These are phyloP conservation scores for Taphrina populina DNA, from an alignment of 1,139 yeast genomes.

Conservation along the genomic window DNA sequence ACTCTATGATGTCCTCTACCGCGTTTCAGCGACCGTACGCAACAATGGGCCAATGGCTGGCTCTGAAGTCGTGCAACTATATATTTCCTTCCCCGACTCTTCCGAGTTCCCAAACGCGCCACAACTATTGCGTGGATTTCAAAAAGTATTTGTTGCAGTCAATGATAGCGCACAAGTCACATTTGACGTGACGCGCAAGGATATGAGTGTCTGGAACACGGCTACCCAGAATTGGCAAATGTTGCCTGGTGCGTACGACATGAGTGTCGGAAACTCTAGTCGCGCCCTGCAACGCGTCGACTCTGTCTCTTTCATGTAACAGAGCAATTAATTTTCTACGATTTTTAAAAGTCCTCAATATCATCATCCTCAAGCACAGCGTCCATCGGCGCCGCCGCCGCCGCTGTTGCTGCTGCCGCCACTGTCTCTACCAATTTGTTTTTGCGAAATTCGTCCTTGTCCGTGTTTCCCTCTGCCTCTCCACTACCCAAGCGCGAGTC, in stretches of 20 bases:
- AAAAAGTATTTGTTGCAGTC: slow-evolving; percentile 54
- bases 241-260: slow-evolving; percentile 56
- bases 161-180: slow-evolving; percentile 49
- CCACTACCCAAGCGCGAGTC: too few species aligned
- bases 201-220: slow-evolving; percentile 61
- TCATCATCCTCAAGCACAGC: background rate
- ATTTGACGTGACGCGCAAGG: slow-evolving; percentile 56
- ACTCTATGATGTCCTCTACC: slow-evolving; percentile 51
- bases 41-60: slow-evolving; percentile 57
- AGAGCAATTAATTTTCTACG: too few species aligned
- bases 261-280: slow-evolving; percentile 57
- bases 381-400: background rate
- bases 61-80: slow-evolving; percentile 58
- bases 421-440: background rate
- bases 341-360: background rate
- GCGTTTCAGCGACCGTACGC: slow-evolving; percentile 52
- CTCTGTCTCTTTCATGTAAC: too few species aligned
- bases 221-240: slow-evolving; percentile 61
- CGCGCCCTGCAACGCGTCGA: slow-evolving; percentile 49
- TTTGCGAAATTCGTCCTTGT: too few species aligned
- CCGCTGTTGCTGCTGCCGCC: background rate
- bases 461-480: too few species aligned
- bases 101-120: slow-evolving; percentile 45
- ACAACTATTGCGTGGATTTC: slow-evolving; percentile 59
- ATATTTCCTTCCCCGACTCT: slow-evolving; percentile 56